Conservation (phyloP, 768 basidiomycete species). For the Trametes gibbosa region DNA sequence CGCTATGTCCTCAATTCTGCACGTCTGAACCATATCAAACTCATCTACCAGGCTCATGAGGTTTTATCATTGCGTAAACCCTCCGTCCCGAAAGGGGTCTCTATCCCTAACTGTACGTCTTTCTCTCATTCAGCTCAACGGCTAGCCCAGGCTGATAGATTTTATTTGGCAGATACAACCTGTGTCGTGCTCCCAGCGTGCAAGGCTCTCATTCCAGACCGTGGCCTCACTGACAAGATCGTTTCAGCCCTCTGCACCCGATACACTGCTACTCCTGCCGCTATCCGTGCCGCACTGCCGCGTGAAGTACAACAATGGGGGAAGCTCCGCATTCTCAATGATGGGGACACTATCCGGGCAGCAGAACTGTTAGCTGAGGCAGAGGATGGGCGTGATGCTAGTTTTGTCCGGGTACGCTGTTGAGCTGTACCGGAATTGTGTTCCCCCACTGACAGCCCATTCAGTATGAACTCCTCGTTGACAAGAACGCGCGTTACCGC, state of each 20-base stretch:
- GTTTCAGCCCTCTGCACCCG: background rate
- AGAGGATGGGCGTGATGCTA: background rate
- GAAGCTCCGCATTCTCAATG: constrained; percentile 22
- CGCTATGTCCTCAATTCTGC: constrained; percentile 1
- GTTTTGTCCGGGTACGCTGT: background rate
- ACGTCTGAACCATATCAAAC: background rate
- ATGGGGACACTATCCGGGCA: constrained; percentile 30
- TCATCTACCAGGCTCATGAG: background rate
- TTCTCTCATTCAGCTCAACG: background rate
- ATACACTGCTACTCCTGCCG: background rate
- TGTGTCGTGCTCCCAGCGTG: background rate
- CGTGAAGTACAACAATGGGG: constrained; percentile 22
- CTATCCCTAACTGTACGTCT: background rate
- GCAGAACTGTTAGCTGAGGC: background rate
- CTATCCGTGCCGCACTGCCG: constrained; percentile 7
- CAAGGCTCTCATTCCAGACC: background rate
- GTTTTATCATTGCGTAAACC: background rate
- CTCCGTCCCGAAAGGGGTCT: background rate
- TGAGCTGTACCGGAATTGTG: too few relatives aligned
- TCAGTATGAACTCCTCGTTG: constrained; percentile 28
- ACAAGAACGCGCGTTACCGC: constrained; percentile 33
- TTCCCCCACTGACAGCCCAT: too few relatives aligned
- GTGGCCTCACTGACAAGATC: background rate
- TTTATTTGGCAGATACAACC: background rate
- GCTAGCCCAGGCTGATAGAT: background rate